Evolutionary conservation across 345 rosid genomes (phyloP), one percentile per base, ranked within the genome.

Genomic region (Melaleuca alternifolia): DNA sequence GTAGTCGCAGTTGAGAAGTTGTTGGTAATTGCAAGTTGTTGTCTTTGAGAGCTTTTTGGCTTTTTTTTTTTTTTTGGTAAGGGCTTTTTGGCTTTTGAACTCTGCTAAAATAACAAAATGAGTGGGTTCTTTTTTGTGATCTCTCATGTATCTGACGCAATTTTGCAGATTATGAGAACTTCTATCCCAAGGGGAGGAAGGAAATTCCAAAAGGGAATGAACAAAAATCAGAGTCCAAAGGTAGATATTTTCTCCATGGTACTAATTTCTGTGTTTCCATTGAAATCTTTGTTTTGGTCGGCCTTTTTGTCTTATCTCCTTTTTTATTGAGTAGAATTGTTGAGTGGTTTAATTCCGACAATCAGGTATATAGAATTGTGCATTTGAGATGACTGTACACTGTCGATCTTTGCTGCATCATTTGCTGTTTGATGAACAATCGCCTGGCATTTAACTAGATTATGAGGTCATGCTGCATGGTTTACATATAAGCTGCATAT

Each of bases 161-260:
- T 30, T 21, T 84, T 89, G 89, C 92, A 96, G 99, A 97, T 91
- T 95, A 93, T 90, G 99, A 95, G 91, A 96, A 93, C 71, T 97
- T 93, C 87, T 93, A 89, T 83, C 99, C 98, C 0, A 95, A 97
- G 92, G 99, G 91, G 57, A 92, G 92, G 91, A 96, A 97, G 92
- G 96, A 94, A 92, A 88, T 85, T 53, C 97, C 99, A 1, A 94
- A 96, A 91, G 94, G 90, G 88, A 88, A 92, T 83, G 97, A 91
- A 54, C 96, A 94, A 88, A 94, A 97, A 88, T 94, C 99, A 3
- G 96, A 94, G 10, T 92, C 96, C 61, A 96, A 95, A 95, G 98
- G 99, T 94, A 83, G 84, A 10, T 62, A 23, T 30, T 44, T 30
- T 15, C 62, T 28, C 61, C 48, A 50, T 14, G 11, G n/a, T 50